Evolutionary conservation across 2,329 filamentous ascomycete species (phyloP).

Genomic region (Periconia sp.): DNA sequence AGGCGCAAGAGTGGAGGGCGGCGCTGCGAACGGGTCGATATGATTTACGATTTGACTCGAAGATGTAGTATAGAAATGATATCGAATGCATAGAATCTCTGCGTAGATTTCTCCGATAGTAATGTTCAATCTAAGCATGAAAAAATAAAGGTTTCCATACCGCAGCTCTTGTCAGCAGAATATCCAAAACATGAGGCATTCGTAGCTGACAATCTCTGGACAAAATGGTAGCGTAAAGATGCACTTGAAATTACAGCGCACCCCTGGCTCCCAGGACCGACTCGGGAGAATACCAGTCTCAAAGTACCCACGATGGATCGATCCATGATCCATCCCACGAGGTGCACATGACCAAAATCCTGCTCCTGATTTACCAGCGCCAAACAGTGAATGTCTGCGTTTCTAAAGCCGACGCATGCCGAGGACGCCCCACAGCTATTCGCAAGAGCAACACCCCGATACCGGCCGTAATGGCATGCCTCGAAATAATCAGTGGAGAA

Average conservation of each 20-base stretch:
- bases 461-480: neutral
- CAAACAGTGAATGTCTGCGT: too few species aligned
- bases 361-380: neutral
- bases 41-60: neutral
- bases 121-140: too few species aligned
- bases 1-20: conserved; percentile 15
- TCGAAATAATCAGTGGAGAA: neutral
- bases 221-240: too few species aligned
- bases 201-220: too few species aligned
- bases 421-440: neutral
- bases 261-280: neutral
- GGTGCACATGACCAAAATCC: neutral
- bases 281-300: neutral
- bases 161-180: too few species aligned
- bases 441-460: neutral
- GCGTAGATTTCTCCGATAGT: too few species aligned
- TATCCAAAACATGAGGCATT: too few species aligned
- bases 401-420: neutral
- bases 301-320: neutral
- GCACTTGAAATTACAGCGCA: too few species aligned
- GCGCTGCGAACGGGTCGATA: conserved; percentile 6
- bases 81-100: too few species aligned
- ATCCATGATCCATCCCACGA: neutral
- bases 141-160: too few species aligned
- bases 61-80: neutral